phyloP scores from a whole-genome alignment of 768 basidiomycete species.

The Vararia minispora region DNA sequence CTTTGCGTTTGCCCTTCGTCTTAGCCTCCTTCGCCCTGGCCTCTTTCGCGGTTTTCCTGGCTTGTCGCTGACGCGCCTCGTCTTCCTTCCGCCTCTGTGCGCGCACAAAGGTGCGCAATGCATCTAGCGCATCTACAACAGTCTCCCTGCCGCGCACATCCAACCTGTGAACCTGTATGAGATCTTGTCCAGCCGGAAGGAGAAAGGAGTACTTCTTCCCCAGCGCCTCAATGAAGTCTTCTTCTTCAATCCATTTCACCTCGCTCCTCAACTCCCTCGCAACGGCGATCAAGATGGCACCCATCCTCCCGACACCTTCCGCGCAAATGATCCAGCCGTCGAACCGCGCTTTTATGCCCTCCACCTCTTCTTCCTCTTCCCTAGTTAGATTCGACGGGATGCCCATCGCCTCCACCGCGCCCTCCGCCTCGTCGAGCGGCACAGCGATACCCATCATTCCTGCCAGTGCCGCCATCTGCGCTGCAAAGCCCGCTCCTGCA shows the following conservation, averaged over 20 bases:
- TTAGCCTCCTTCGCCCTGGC: too few relatives aligned
- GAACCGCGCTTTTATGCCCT: conserved; percentile 47
- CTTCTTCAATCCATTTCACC: conserved; percentile 46
- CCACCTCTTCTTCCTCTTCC: conserved; percentile 38
- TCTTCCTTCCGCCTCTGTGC: conserved; percentile 36
- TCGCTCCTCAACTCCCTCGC: conserved; percentile 33
- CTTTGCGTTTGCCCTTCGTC: too few relatives aligned
- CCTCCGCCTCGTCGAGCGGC: conserved; percentile 27
- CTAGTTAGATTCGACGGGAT: conserved; percentile 42
- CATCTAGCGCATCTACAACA: conserved; percentile 39
- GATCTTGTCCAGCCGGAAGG: background rate
- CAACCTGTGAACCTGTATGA: conserved; percentile 31
- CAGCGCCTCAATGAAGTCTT: conserved; percentile 50
- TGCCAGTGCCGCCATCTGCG: too few relatives aligned
- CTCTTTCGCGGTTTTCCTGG: too few relatives aligned
- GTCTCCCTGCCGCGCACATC: conserved; percentile 45
- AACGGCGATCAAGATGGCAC: conserved; percentile 25
- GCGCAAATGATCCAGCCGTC: conserved; percentile 43
- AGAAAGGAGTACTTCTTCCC: conserved; percentile 30
- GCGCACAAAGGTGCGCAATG: conserved; percentile 37
- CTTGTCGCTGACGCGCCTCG: too few relatives aligned
- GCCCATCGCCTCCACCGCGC: conserved; percentile 36
- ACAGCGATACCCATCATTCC: conserved; percentile 46
- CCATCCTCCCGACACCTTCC: conserved; percentile 27
- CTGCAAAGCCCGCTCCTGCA: conserved; percentile 45